Percentiles rank a stretch among this genome's conserved stretches.
Evolutionary conservation across 352 stramenopile genomes (phyloP).

Genomic region (Phytophthora europaea): DNA sequence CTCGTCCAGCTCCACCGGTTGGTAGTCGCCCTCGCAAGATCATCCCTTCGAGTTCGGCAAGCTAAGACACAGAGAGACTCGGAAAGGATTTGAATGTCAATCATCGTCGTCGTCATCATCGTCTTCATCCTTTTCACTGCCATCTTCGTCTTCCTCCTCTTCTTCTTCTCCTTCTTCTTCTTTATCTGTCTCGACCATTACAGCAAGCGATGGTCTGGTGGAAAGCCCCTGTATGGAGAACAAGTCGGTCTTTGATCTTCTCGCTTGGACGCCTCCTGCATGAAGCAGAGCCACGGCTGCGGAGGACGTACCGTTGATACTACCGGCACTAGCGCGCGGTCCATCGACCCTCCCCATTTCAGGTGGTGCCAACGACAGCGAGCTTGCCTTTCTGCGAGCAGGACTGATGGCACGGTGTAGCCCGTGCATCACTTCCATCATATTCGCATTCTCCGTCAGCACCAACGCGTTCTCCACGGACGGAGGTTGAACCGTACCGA

Average conservation of each 20-base stretch:
- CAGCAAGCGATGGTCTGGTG: conserved; percentile 13
- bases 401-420: conserved; percentile 39
- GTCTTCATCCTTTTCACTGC: conserved; percentile 8
- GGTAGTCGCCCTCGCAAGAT: conserved; percentile 6
- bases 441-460: conserved; percentile 52
- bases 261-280: neutral
- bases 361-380: conserved; percentile 14
- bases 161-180: conserved; percentile 28
- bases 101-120: neutral
- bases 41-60: neutral
- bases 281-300: neutral
- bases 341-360: conserved; percentile 16
- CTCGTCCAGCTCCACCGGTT: neutral
- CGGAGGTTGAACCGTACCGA: conserved; percentile 57
- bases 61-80: conserved; percentile 3
- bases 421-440: conserved; percentile 49
- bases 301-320: neutral
- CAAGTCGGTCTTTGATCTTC: conserved; percentile 14
- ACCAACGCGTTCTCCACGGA: conserved; percentile 57
- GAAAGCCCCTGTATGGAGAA: conserved; percentile 5
- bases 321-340: neutral
- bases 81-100: neutral
- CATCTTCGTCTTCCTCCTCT: conserved; percentile 11
- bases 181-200: conserved; percentile 28
- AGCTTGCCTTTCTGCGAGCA: conserved; percentile 25